These are phyloP conservation scores for Lentinula detonsa DNA, from an alignment of 768 basidiomycete genomes.

Conservation along the genomic window DNA sequence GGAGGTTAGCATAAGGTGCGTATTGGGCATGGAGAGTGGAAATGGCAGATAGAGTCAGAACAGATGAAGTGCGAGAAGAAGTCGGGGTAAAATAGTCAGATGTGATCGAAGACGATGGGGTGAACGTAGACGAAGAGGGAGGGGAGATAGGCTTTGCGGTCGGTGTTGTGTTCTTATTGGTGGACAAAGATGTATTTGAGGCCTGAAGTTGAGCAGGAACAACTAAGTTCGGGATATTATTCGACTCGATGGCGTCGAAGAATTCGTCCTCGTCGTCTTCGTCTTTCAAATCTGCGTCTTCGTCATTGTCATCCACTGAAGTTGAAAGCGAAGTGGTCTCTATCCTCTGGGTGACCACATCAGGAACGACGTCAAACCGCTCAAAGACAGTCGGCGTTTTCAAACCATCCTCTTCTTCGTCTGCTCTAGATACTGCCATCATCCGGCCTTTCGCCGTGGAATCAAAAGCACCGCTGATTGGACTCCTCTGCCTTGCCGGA, in stretches of 20 bases:
- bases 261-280: conserved; percentile 94
- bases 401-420: background rate
- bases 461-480: background rate
- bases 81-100: too few relatives aligned
- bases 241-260: conserved; percentile 92
- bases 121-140: background rate
- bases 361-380: background rate
- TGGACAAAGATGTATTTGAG: background rate
- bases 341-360: background rate
- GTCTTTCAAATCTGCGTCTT: conserved; percentile 25
- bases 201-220: conserved; percentile 52
- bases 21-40: background rate
- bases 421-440: background rate
- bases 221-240: conserved; percentile 69
- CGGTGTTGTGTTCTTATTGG: background rate
- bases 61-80: background rate
- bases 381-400: background rate
- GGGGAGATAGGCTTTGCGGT: background rate
- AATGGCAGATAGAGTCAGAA: background rate
- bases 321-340: background rate
- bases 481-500: conserved; percentile 16
- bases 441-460: background rate
- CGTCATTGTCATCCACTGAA: background rate
- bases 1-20: conserved; percentile 50
- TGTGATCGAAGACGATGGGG: background rate